Base-by-base conservation (phyloP, 257 asterid species). In the Knoxia roxburghii region DNA sequence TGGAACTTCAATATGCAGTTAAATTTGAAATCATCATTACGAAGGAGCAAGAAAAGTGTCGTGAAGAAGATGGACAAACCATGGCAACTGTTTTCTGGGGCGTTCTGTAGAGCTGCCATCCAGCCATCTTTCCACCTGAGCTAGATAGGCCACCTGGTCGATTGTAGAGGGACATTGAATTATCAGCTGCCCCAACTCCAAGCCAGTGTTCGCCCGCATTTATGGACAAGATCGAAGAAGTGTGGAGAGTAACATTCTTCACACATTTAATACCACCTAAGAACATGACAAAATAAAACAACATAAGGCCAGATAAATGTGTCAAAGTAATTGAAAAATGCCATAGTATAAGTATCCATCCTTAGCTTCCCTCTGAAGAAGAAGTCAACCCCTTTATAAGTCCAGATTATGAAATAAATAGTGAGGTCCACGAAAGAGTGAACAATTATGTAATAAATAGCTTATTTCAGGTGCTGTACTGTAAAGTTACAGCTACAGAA, bases 181-280 rank as follows among this genome's bases (percentile, higher is more conserved):
- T 93, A 81, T 93, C 99, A n/a, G 95, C 91, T 73, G 99, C 99
- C 37, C 96, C 99, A 10, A 93, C 72, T 74, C 96, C 99, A 58
- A 93, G 77, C 99, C 99, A 93, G 77, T 93, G 89, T 68, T 93
- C 99, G 58, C 95, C 88, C 18, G 95, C 95, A 75, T 84, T 86
- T 78, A 93, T 78, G 67, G 99, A 93, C 83, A 93, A 73, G 78
- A 93, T 84, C 51, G 97, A 75, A 61, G 88, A 71, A 54, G 76
- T 80, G 69, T 93, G 97, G 72, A 85, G 77, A 29, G 97, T 84
- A 67, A 90, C 89, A 79, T 85, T 90, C 89, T 93, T 93, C 57
- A 80, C 80, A 73, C 96, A 86, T 75, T 83, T 86, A 76, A 90
- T 72, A 50, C 88, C 87, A 73, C 96, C 98, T 91, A 75, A 37